These are phyloP conservation scores for Apiotrichum domesticum DNA, from an alignment of 1,284 basidiomycete species.

Conservation along the genomic window DNA sequence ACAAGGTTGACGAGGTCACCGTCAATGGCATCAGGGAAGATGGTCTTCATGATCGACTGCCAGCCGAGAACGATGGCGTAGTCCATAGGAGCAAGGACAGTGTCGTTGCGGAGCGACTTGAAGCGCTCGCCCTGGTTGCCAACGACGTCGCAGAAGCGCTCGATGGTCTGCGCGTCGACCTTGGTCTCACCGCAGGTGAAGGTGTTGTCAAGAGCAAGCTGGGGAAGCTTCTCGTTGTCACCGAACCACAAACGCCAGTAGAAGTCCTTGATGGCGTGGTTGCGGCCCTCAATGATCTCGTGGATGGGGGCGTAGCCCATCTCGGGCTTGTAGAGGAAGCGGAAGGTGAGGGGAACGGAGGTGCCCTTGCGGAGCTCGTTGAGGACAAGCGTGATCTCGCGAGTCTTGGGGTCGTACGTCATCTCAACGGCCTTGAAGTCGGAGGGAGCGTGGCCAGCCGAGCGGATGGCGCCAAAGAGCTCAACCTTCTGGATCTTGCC, in stretches of 20 bases:
- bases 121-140: constrained; percentile 89
- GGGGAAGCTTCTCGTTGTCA: constrained; percentile 66
- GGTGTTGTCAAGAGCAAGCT: constrained; percentile 64
- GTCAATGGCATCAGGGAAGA: constrained; percentile 86
- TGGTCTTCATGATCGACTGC: constrained; percentile 95
- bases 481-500: constrained; percentile 52
- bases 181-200: constrained; percentile 78
- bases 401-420: constrained; percentile 54
- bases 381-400: constrained; percentile 66
- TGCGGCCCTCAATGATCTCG: constrained; percentile 77
- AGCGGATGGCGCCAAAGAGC: constrained; percentile 72
- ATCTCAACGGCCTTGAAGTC: constrained; percentile 82
- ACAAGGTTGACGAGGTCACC: constrained; percentile 93
- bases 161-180: constrained; percentile 68
- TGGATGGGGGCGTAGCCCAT: constrained; percentile 90
- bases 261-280: constrained; percentile 87
- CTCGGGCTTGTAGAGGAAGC: constrained; percentile 81
- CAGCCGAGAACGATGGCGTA: constrained; percentile 97
- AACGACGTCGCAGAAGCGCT: constrained; percentile 86
- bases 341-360: constrained; percentile 72
- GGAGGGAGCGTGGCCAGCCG: constrained; percentile 55
- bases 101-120: constrained; percentile 62
- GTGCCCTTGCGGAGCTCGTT: constrained; percentile 76
- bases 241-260: constrained; percentile 98
- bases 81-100: constrained; percentile 88